Conservation (phyloP, 163 green algal species). For the Picocystis sp. region DNA sequence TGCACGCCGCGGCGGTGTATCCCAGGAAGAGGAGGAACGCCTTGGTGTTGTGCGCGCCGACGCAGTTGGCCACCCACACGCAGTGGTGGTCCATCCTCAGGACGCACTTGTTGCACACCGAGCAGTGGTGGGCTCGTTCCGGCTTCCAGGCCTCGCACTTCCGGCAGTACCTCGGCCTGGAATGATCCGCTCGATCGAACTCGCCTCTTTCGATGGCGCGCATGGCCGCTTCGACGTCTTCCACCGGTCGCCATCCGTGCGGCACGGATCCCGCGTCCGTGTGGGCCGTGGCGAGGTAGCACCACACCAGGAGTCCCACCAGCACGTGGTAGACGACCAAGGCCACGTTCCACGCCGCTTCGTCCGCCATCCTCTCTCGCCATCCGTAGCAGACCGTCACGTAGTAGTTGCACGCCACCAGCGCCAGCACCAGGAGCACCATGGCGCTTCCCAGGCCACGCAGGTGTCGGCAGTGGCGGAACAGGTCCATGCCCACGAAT, state of each 20-base stretch:
- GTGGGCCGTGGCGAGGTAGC: slow-evolving; percentile 26
- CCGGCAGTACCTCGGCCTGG: slow-evolving; percentile 18
- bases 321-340: slow-evolving; percentile 22
- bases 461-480: neutral
- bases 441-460: slow-evolving; percentile 18
- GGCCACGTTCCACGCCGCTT: slow-evolving; percentile 5
- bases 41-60: slow-evolving; percentile 33
- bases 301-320: slow-evolving; percentile 30
- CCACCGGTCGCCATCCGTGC: slow-evolving; percentile 17
- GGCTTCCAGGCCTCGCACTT: slow-evolving; percentile 65
- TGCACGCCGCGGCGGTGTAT: slow-evolving; percentile 22
- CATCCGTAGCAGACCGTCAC: slow-evolving; percentile 18
- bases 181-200: slow-evolving; percentile 1
- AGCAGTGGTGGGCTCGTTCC: slow-evolving; percentile 62
- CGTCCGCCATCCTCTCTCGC: slow-evolving; percentile 9
- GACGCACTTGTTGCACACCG: slow-evolving; percentile 28
- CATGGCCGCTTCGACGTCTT: slow-evolving; percentile 14
- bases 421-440: slow-evolving; percentile 25
- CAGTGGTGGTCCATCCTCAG: slow-evolving; percentile 42
- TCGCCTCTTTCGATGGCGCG: neutral
- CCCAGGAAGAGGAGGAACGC: slow-evolving; percentile 31
- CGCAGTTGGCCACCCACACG: slow-evolving; percentile 37
- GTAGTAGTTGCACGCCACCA: slow-evolving; percentile 29
- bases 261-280: slow-evolving; percentile 26
- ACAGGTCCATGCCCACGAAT: no score